Evolutionary conservation across 2,329 filamentous ascomycete species (phyloP).

Genomic region (Tolypocladium guangdongense): DNA sequence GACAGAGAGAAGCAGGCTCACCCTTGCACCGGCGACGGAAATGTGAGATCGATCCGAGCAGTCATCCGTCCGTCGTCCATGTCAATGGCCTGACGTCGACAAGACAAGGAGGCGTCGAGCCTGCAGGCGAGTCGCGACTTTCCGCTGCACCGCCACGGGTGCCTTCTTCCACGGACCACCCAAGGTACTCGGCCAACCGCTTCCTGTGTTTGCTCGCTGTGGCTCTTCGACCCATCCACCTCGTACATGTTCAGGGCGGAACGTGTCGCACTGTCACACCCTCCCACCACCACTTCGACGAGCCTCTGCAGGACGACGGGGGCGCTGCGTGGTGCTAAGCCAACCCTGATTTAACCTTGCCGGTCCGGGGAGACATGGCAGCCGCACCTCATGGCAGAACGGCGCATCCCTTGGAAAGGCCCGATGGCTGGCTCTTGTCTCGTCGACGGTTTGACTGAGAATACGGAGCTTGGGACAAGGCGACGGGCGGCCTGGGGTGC

Average conservation of each 20-base stretch:
- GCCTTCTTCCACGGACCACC: neutral
- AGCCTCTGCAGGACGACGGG: neutral
- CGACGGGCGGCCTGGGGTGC: neutral
- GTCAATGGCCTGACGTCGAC: neutral
- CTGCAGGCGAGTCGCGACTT: neutral
- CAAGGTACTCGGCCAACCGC: too few relatives aligned
- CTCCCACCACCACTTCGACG: neutral
- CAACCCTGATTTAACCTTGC: neutral
- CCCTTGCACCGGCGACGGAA: neutral
- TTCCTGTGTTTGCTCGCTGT: neutral
- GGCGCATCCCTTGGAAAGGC: neutral
- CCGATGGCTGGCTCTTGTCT: neutral
- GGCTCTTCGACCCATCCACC: neutral
- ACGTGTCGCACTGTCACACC: neutral
- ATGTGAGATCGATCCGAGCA: neutral
- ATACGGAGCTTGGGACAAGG: neutral
- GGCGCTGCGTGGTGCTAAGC: neutral
- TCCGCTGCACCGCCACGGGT: neutral
- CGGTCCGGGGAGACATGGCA: neutral
- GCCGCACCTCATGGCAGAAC: neutral
- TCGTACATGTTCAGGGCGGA: neutral
- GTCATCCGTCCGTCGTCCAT: neutral
- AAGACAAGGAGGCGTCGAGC: neutral
- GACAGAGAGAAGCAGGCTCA: neutral
- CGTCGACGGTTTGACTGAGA: neutral